phyloP scores from a whole-genome alignment of 1,284 basidiomycete genomes.

The Ganoderma multipileum region DNA sequence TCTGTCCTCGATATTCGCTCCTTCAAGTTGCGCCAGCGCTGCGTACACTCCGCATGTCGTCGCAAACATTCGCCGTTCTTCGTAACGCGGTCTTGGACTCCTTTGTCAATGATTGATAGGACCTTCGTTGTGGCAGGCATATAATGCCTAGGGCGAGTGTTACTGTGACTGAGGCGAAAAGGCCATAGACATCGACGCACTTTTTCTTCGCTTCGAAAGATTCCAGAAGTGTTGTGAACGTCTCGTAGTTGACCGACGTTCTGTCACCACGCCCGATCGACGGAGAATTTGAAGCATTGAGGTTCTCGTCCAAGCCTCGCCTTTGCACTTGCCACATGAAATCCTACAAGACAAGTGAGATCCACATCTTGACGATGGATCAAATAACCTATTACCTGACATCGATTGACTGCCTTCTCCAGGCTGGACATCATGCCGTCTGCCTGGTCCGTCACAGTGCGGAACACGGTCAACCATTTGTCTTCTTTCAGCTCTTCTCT shows the following conservation, averaged over 20 bases:
- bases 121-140: slow-evolving; percentile 93
- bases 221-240: slow-evolving; percentile 68
- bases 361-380: neutral
- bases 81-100: slow-evolving; percentile 87
- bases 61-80: slow-evolving; percentile 95
- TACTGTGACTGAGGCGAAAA: slow-evolving; percentile 11
- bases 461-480: slow-evolving; percentile 94
- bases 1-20: slow-evolving; percentile 82
- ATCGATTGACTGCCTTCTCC: slow-evolving; percentile 88
- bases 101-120: slow-evolving; percentile 92
- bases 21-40: slow-evolving; percentile 81
- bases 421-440: slow-evolving; percentile 96
- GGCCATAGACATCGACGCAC: slow-evolving; percentile 47
- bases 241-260: slow-evolving; percentile 60
- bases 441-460: slow-evolving; percentile 90
- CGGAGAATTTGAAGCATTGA: slow-evolving; percentile 51
- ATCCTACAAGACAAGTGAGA: slow-evolving; percentile 53
- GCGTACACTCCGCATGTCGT: slow-evolving; percentile 84
- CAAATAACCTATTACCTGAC: slow-evolving; percentile 59
- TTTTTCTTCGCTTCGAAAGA: slow-evolving; percentile 88
- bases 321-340: slow-evolving; percentile 83
- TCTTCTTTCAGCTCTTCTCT: slow-evolving; percentile 94
- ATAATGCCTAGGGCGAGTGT: slow-evolving; percentile 68
- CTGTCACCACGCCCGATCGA: slow-evolving; percentile 60
- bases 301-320: slow-evolving; percentile 54